These are phyloP conservation scores for Striga asiatica DNA, from an alignment of 257 asterid genomes.

Conservation along the genomic window DNA sequence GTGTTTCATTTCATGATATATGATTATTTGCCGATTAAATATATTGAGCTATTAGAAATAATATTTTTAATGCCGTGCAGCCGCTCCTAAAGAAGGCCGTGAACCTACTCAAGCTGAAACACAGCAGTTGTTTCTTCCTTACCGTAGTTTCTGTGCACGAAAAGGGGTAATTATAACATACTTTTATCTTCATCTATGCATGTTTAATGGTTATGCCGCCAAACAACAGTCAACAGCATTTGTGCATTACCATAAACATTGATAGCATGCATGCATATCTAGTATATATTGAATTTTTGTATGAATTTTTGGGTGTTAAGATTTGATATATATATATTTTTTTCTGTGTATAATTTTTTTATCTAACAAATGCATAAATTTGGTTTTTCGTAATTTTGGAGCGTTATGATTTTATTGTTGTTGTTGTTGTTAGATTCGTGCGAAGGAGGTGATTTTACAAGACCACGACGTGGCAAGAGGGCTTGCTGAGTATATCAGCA, in stretches of 20 bases:
- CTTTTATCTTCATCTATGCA: neutral
- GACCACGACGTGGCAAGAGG: slow-evolving; percentile 42
- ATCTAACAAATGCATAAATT: no score
- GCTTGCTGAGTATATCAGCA: slow-evolving; percentile 34
- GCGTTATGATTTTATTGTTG: no score
- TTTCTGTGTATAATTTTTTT: no score
- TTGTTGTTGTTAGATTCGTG: slow-evolving; percentile 56
- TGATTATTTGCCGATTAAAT: no score
- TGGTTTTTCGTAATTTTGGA: no score
- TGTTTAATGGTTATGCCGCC: no score
- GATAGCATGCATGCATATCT: neutral
- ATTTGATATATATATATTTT: no score
- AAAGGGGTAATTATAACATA: slow-evolving; percentile 49
- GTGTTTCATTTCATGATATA: no score
- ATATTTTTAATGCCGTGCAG: no score
- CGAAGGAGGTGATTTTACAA: slow-evolving; percentile 56
- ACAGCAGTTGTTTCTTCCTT: slow-evolving; percentile 68
- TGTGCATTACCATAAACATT: neutral
- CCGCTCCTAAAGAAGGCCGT: slow-evolving; percentile 34
- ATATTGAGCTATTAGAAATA: no score
- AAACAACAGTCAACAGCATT: no score
- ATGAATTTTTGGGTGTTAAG: no score
- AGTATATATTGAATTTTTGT: neutral
- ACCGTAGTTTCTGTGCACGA: slow-evolving; percentile 72
- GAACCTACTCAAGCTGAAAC: slow-evolving; percentile 45